Conservation (phyloP, 192 early-diverging fungal species). For the Phycomyces nitens region DNA sequence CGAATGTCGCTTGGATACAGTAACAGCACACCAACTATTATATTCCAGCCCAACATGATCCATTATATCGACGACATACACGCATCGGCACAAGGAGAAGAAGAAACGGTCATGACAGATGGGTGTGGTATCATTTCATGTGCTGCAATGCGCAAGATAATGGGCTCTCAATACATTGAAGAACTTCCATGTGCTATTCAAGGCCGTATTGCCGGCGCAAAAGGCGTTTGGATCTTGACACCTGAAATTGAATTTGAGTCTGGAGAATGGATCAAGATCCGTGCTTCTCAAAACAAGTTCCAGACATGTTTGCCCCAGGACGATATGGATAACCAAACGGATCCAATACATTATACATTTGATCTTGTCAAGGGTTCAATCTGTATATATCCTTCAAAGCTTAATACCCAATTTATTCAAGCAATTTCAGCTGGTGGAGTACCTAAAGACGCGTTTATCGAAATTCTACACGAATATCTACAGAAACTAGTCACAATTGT, state of each 20-base stretch:
- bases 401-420: slow-evolving; percentile 36
- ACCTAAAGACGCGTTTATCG: slow-evolving; percentile 12
- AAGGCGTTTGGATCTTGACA: slow-evolving; percentile 33
- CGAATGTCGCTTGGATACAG: slow-evolving; percentile 34
- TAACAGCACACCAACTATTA: slow-evolving; percentile 24
- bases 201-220: slow-evolving; percentile 37
- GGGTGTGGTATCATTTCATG: slow-evolving; percentile 34
- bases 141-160: slow-evolving; percentile 28
- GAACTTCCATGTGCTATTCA: slow-evolving; percentile 33
- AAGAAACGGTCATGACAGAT: slow-evolving; percentile 35
- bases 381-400: slow-evolving; percentile 17
- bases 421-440: slow-evolving; percentile 27
- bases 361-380: slow-evolving; percentile 22
- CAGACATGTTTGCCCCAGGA: slow-evolving; percentile 9
- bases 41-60: slow-evolving; percentile 25
- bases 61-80: slow-evolving; percentile 20
- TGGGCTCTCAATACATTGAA: slow-evolving; percentile 9
- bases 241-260: slow-evolving; percentile 9
- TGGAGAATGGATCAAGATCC: slow-evolving; percentile 27
- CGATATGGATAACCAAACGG: slow-evolving; percentile 1
- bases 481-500: slow-evolving; percentile 13
- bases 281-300: slow-evolving; percentile 32
- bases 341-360: slow-evolving; percentile 26
- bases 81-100: neutral
- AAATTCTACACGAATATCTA: slow-evolving; percentile 29